Conservation (phyloP, 371 early-diverging fungal species). For the Entomophthora muscae region DNA sequence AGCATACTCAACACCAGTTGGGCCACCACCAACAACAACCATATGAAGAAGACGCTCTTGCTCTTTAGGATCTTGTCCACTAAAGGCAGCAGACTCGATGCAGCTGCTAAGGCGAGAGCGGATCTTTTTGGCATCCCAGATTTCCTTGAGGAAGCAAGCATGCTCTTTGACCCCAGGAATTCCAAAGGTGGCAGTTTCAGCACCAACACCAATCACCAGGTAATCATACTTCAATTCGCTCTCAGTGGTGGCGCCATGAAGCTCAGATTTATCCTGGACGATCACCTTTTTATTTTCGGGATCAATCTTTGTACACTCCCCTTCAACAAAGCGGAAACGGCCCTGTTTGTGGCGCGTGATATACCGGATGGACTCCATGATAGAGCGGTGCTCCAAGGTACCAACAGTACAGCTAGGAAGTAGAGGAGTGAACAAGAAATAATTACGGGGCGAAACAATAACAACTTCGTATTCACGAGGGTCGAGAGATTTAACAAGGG, state of each 20-base stretch:
- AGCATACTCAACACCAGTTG: constrained; percentile 90
- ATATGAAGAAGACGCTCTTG: constrained; percentile 79
- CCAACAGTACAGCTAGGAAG: constrained; percentile 67
- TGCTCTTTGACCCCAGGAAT: constrained; percentile 72
- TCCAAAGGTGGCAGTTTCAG: constrained; percentile 76
- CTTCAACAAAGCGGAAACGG: constrained; percentile 18
- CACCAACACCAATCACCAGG: constrained; percentile 75
- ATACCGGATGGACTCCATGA: constrained; percentile 46
- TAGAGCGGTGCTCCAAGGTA: constrained; percentile 64
- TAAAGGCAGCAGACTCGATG: constrained; percentile 76
- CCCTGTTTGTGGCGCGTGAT: constrained; percentile 24
- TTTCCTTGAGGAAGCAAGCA: constrained; percentile 73
- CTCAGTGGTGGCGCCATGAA: constrained; percentile 34
- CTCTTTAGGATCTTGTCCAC: constrained; percentile 45
- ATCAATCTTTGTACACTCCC: constrained; percentile 17
- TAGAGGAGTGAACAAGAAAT: constrained; percentile 75
- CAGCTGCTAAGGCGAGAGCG: constrained; percentile 70
- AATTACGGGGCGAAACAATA: constrained; percentile 73
- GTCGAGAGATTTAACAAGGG: constrained; percentile 55
- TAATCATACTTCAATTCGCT: constrained; percentile 67
- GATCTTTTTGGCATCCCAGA: constrained; percentile 81
- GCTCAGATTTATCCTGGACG: constrained; percentile 37
- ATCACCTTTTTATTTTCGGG: constrained; percentile 12
- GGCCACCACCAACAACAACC: constrained; percentile 95
- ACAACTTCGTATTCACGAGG: constrained; percentile 61